Conservation (phyloP, 2,329 filamentous ascomycete genomes). For the Trichocomaceae sp. region DNA sequence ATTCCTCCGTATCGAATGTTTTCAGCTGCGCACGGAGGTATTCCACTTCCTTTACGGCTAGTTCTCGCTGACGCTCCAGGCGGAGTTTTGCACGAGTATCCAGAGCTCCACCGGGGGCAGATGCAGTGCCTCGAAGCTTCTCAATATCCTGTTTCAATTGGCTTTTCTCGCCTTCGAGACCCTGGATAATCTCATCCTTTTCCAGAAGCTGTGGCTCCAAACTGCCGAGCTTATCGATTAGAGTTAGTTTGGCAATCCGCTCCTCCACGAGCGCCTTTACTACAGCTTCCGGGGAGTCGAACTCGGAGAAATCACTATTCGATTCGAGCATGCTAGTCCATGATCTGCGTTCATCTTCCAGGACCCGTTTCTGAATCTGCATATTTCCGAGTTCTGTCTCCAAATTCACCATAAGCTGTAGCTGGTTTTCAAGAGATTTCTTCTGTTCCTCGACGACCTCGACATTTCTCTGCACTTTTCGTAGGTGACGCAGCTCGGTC, state of each 20-base stretch:
- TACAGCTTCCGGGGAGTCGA: constrained; percentile 81
- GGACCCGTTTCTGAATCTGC: constrained; percentile 71
- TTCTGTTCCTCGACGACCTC: constrained; percentile 96
- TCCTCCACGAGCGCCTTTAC: constrained; percentile 79
- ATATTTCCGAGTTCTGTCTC: constrained; percentile 73
- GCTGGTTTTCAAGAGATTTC: constrained; percentile 66
- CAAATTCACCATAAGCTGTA: constrained; percentile 67
- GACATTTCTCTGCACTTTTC: constrained; percentile 76
- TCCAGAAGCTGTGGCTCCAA: constrained; percentile 71
- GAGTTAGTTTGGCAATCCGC: constrained; percentile 67
- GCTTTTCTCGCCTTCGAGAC: constrained; percentile 63
- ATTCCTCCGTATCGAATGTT: constrained; percentile 79
- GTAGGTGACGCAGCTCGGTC: constrained; percentile 71
- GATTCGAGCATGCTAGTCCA: constrained; percentile 82
- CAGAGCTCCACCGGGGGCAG: constrained; percentile 35
- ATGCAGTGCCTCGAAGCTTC: constrained; percentile 52
- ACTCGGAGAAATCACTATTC: constrained; percentile 60
- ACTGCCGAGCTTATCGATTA: constrained; percentile 73
- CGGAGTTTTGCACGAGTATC: constrained; percentile 65
- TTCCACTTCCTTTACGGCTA: constrained; percentile 88
- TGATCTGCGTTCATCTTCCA: constrained; percentile 79
- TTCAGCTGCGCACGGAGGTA: constrained; percentile 89
- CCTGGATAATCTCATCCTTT: constrained; percentile 67
- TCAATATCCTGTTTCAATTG: constrained; percentile 64
- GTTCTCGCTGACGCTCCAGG: constrained; percentile 74